Conservation (phyloP, 225 moss, liverwort and hornwort species). For the Physcomitrellopsis africana region DNA sequence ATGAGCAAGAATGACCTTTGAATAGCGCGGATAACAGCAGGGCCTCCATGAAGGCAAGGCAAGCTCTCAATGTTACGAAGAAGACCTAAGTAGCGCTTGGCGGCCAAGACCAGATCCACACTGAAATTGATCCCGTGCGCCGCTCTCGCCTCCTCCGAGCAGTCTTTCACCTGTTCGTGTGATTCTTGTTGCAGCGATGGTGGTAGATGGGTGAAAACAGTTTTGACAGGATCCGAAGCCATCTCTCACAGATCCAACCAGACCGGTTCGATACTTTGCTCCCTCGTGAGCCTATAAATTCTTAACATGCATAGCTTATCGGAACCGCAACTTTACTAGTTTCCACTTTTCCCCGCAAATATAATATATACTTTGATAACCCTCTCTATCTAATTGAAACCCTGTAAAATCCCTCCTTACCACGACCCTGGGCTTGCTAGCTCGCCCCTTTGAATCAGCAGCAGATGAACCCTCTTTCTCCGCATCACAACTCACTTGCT, state of each 20-base stretch:
- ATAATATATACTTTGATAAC: not conserved
- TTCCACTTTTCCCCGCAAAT: no score
- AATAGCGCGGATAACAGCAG: slow-evolving; percentile 64
- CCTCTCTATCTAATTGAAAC: not conserved
- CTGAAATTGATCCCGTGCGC: slow-evolving; percentile 72
- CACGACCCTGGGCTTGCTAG: not conserved
- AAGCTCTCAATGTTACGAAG: slow-evolving; percentile 73
- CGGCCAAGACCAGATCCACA: slow-evolving; percentile 74
- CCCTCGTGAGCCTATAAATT: not conserved
- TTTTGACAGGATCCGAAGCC: slow-evolving; percentile 37
- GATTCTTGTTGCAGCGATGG: slow-evolving; percentile 29
- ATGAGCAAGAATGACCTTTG: slow-evolving; percentile 45
- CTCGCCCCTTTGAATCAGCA: not conserved
- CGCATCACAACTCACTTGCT: slow-evolving; percentile 22
- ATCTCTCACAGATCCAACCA: slow-evolving; percentile 12
- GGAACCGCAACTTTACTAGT: not conserved
- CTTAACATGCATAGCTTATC: not conserved
- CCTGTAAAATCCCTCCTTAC: not conserved
- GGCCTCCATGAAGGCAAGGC: slow-evolving; percentile 79
- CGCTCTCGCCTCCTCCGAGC: slow-evolving; percentile 39
- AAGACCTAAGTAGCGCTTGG: slow-evolving; percentile 80
- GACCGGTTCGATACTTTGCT: no score
- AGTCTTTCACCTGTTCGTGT: slow-evolving; percentile 31
- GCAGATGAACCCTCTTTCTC: not conserved
- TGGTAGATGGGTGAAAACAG: slow-evolving; percentile 43